Conservation (phyloP, 768 basidiomycete species). For the Mycena albidolilacea region DNA sequence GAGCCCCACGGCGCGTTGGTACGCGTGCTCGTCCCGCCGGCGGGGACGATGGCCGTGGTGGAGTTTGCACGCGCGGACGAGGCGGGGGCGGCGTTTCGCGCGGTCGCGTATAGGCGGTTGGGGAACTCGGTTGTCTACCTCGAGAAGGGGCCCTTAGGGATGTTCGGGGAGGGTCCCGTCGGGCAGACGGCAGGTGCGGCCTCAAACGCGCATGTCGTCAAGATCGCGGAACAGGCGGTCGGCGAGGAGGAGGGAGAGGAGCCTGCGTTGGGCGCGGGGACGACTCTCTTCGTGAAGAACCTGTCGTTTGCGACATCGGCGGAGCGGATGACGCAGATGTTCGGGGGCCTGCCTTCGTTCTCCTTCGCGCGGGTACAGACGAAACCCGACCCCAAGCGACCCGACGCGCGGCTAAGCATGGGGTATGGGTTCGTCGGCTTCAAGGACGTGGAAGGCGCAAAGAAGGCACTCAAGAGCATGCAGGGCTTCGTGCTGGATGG, state of each 20-base stretch:
- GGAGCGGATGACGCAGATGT: slow-evolving; percentile 77
- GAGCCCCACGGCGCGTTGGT: slow-evolving; percentile 78
- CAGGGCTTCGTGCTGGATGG: slow-evolving; percentile 91
- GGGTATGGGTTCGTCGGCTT: slow-evolving; percentile 98
- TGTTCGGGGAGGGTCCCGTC: slow-evolving; percentile 73
- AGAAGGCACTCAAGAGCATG: slow-evolving; percentile 81
- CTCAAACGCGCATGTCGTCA: slow-evolving; percentile 46
- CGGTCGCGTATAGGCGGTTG: slow-evolving; percentile 88
- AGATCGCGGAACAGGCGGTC: slow-evolving; percentile 60
- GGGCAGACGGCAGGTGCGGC: slow-evolving; percentile 20
- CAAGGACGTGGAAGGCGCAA: slow-evolving; percentile 79
- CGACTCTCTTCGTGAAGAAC: slow-evolving; percentile 96
- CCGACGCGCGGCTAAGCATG: slow-evolving; percentile 83
- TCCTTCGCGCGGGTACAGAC: slow-evolving; percentile 92
- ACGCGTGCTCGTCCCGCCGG: slow-evolving; percentile 88
- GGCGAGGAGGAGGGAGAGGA: slow-evolving; percentile 55
- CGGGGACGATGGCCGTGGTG: slow-evolving; percentile 93
- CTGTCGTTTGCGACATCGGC: slow-evolving; percentile 92
- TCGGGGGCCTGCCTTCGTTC: slow-evolving; percentile 84
- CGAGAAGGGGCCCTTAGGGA: slow-evolving; percentile 90
- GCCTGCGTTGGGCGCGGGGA: slow-evolving; percentile 69
- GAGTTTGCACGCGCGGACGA: slow-evolving; percentile 84
- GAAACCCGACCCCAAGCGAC: slow-evolving; percentile 88
- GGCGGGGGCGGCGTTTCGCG: slow-evolving; percentile 82
- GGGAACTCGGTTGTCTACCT: slow-evolving; percentile 94